phyloP scores from a whole-genome alignment of 192 early-diverging fungal species.

The Coemansia sp. region DNA sequence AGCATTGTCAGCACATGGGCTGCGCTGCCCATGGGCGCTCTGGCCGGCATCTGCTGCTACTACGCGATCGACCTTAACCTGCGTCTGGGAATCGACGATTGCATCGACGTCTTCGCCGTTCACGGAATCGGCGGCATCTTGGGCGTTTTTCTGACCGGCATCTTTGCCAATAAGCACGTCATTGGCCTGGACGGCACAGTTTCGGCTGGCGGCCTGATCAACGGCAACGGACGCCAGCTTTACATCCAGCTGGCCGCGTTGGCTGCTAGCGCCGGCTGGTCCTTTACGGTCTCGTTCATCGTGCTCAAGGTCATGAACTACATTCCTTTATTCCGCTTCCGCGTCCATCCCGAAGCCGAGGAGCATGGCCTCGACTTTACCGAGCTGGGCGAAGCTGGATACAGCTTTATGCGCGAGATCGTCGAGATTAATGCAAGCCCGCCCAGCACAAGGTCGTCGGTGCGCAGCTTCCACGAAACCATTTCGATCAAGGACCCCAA shows the following conservation, averaged over 20 bases:
- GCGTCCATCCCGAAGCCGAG: conserved; percentile 54
- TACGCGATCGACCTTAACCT: conserved; percentile 62
- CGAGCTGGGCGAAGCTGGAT: conserved; percentile 54
- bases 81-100: conserved; percentile 69
- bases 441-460: background rate
- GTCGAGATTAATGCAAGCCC: conserved; percentile 8
- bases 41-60: conserved; percentile 66
- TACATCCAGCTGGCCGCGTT: conserved; percentile 67
- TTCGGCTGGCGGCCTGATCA: conserved; percentile 60
- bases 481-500: conserved; percentile 25
- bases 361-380: conserved; percentile 54
- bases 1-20: conserved; percentile 73
- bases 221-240: conserved; percentile 67
- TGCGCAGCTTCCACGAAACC: conserved; percentile 23
- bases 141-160: conserved; percentile 84
- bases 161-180: conserved; percentile 82
- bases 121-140: conserved; percentile 70
- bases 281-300: conserved; percentile 56
- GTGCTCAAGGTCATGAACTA: conserved; percentile 57
- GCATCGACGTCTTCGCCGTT: conserved; percentile 79
- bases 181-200: conserved; percentile 60
- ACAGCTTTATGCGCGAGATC: conserved; percentile 40
- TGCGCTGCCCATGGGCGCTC: conserved; percentile 70
- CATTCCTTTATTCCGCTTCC: conserved; percentile 56
- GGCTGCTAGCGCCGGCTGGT: conserved; percentile 61